Evolutionary conservation across 1,139 yeast species (phyloP), one percentile per base, ranked within the genome.

Genomic region (Petasospora rhodanensis): DNA sequence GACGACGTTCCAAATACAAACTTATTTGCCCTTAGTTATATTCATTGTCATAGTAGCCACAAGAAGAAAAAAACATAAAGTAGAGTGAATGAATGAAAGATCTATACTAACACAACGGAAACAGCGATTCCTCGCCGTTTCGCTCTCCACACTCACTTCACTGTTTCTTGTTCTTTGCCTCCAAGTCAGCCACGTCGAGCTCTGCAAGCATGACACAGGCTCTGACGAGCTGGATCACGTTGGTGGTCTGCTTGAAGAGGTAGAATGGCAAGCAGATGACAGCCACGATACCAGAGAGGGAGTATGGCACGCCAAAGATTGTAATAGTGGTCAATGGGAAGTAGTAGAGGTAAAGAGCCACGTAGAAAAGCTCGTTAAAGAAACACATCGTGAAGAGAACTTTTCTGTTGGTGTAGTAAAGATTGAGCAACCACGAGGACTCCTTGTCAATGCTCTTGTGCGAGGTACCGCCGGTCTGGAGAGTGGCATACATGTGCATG

Each of bases 401-500:
- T 18, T 59, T 73, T 51, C 87, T 75, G 66, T 85, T 82, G 41
- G 87, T 84, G 63, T 93, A 93, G 67, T 93, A 93, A 45, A 89
- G 69, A 46, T 80, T 74, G 54, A 93, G 69, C 37, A 91, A 68
- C 68, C 76, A 73, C 43, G 80, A 76, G 32, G 83, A 77, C 46
- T 77, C 76, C 47, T 74, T 67, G 42, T 79, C 84, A 38, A 93
- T 85, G 47, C 77, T 75, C 66, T 93, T 93, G 64, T 93, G 99
- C 26, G 89, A 77, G 12, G 74, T 55, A 9, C 84, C 78, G 11
- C 97, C 97, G 29, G 77, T 68, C 33, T 79, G 72, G 51, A 89
- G 65, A 68, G 86, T 84, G 34, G 97, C 96, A 59, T 89, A 89
- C 98, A 93, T 91, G 66, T 93, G 98, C 83, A 93, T 85, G 64